Conservation (phyloP, 2,329 filamentous ascomycete genomes). For the Aspergillus vadensis region DNA sequence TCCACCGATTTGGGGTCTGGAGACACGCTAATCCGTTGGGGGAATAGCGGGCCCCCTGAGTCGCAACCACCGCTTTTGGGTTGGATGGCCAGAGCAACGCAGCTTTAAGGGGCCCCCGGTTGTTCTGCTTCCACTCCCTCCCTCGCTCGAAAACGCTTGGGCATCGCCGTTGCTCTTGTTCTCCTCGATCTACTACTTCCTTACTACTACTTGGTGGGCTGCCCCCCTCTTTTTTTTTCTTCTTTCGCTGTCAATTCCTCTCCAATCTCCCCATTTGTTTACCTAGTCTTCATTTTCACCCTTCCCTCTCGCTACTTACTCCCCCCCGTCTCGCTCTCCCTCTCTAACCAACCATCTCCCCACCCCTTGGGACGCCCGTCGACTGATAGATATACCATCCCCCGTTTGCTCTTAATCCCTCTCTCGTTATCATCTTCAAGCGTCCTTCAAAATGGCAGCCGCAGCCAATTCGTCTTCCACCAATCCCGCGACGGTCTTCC, state of each 20-base stretch:
- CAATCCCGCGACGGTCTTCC: constrained; percentile 64
- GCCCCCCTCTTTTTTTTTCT: not conserved
- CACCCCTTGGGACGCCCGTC: not conserved
- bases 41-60: constrained; percentile 43
- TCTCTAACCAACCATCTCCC: constrained; percentile 21
- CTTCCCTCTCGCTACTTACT: constrained; percentile 13
- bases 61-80: constrained; percentile 25
- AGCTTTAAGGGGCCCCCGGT: not conserved
- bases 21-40: constrained; percentile 33
- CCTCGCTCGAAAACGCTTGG: not conserved
- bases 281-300: constrained; percentile 16
- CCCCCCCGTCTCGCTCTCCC: no score
- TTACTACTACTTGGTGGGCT: not conserved
- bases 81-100: constrained; percentile 4
- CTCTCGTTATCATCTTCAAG: constrained; percentile 16
- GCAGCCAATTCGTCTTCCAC: constrained; percentile 59
- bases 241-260: not conserved
- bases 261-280: constrained; percentile 13
- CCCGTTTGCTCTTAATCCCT: constrained; percentile 7
- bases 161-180: not conserved
- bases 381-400: constrained; percentile 7
- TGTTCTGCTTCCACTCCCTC: not conserved
- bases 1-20: constrained; percentile 25
- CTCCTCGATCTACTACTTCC: no score
- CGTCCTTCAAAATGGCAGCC: constrained; percentile 61